Evolutionary conservation across 208 protist genomes (phyloP), one percentile per base, ranked within the genome.

Genomic region (Trypanosoma cruzi): DNA sequence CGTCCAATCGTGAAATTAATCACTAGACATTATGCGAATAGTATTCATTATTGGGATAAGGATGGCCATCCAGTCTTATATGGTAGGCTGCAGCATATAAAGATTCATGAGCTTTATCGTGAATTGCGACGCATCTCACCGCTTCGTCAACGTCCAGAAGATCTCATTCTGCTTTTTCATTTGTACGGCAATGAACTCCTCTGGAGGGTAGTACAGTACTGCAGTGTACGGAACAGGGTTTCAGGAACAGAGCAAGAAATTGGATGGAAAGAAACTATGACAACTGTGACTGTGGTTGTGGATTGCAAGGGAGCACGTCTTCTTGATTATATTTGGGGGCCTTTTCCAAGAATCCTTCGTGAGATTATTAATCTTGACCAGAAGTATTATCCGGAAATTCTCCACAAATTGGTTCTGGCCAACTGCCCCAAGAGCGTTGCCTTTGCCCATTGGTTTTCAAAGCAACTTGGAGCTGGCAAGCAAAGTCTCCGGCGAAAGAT

Each of bases 21-120:
- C 11, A 63, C 70, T 18, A 60, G 75, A 56, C 68, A 85, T 53
- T 64, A 82, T 16, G 73, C 79, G 8, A 79, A 80, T 20, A 76
- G 70, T 28, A 80, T 93, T 42, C 88, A 93, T 59, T 88, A 91
- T 74, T 89, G 80, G 73, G 88, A 93, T 68, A 79, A 82, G 11
- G 60, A 79, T 24, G 88, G 85, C 5, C 82, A 69, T 54, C 88
- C 88, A 3, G 79, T 91, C n/a, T 64, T 91, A 75, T 93, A 91
- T 61, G 68, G 75, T 32, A 67, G 63, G 0, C 44, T 93, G 26
- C 60, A 60, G 1, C 22, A 40, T 6, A 44, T 93, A 4, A 52
- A 79, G 6, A 73, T 78, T 31, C 76, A 77, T 55, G 36, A 59
- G 28, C 67, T 90, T 18, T 71, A 79, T 52, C 50, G 71, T 16